Evolutionary conservation across 345 rosid species (phyloP).

Genomic region (Limnanthes douglasii): DNA sequence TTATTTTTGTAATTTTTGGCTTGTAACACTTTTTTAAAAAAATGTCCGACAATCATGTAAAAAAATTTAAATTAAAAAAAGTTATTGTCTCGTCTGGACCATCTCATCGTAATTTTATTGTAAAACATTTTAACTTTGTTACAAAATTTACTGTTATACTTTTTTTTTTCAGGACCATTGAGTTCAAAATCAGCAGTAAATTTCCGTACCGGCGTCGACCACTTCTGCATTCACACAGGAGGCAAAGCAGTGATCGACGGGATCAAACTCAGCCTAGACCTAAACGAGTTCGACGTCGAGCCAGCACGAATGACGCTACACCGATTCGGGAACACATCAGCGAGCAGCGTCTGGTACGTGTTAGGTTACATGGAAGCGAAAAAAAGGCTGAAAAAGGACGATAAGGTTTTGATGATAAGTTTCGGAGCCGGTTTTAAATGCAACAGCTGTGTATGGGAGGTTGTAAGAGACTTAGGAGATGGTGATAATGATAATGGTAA

Average conservation of each 20-base stretch:
- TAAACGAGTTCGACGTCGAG: constrained; percentile 49
- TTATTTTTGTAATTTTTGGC: too few species aligned
- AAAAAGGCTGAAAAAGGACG: constrained; percentile 32
- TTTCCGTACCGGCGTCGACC: constrained; percentile 54
- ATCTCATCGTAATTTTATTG: too few species aligned
- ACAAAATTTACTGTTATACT: too few species aligned
- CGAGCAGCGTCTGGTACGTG: constrained; percentile 80
- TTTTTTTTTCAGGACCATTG: too few species aligned
- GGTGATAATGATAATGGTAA: constrained; percentile 18
- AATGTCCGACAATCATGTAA: too few species aligned
- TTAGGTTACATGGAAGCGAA: constrained; percentile 56
- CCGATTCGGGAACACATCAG: constrained; percentile 80
- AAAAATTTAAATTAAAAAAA: too few species aligned
- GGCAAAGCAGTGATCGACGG: constrained; percentile 83
- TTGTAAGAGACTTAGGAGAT: constrained; percentile 21
- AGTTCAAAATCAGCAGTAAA: constrained; percentile 22
- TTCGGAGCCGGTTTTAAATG: constrained; percentile 57
- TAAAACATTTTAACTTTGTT: too few species aligned
- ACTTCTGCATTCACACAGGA: constrained; percentile 78
- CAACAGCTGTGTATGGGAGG: constrained; percentile 53
- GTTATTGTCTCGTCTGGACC: too few species aligned
- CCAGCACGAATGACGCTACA: constrained; percentile 80
- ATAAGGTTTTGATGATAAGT: constrained; percentile 39
- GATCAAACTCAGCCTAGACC: constrained; percentile 34
- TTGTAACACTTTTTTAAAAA: too few species aligned